phyloP scores from a whole-genome alignment of 345 rosid genomes.

The Moricandia arvensis region DNA sequence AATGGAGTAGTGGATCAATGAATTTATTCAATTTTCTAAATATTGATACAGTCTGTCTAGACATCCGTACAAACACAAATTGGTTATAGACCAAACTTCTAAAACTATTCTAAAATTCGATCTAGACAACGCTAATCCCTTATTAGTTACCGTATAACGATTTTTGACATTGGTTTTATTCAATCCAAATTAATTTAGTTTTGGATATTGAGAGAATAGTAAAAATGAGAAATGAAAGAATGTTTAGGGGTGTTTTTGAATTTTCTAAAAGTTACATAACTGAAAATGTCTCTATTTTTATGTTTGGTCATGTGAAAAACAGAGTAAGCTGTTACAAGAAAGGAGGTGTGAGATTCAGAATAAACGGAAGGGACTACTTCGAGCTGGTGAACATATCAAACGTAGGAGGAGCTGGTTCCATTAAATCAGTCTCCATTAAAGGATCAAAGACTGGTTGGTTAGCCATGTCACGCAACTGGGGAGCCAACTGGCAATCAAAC shows the following conservation, averaged over 20 bases:
- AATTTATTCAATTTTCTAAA: too few relatives aligned
- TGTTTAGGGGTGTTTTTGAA: not conserved
- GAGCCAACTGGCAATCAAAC: constrained; percentile 95
- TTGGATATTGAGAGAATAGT: not conserved
- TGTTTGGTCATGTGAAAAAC: not conserved
- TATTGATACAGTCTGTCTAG: too few relatives aligned
- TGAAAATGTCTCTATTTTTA: not conserved
- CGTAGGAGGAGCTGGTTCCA: constrained; percentile 76
- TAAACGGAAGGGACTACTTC: constrained; percentile 82
- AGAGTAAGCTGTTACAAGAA: constrained; percentile 84
- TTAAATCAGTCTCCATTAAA: constrained; percentile 61
- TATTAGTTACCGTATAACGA: too few relatives aligned
- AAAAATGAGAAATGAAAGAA: not conserved
- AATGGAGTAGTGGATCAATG: too few relatives aligned
- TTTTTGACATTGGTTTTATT: too few relatives aligned
- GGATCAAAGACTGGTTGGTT: constrained; percentile 78
- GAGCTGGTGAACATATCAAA: constrained; percentile 76
- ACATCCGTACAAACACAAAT: too few relatives aligned
- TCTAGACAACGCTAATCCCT: too few relatives aligned
- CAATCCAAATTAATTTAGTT: not conserved
- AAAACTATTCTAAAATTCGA: too few relatives aligned
- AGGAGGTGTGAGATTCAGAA: constrained; percentile 85
- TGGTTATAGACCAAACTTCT: too few relatives aligned
- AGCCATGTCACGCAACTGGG: constrained; percentile 93
- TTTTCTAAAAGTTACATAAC: not conserved